Conservation (phyloP, 352 stramenopile species). For the Phytophthora sp. region DNA sequence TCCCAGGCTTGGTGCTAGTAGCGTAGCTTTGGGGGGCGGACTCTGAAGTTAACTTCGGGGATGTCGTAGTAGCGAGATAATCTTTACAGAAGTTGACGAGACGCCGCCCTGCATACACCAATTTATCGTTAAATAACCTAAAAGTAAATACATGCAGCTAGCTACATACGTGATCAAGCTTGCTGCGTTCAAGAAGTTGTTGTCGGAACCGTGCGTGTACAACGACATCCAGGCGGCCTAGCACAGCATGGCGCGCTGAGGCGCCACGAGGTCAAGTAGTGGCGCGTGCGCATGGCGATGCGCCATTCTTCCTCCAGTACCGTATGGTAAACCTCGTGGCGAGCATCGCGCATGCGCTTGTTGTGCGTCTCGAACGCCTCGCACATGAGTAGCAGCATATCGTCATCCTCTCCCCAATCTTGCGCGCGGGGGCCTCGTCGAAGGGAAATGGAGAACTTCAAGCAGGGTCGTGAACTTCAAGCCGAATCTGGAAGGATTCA, state of each 20-base stretch:
- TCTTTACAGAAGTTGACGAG: background rate
- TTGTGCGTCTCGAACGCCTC: background rate
- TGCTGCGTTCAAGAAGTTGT: background rate
- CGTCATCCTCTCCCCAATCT: background rate
- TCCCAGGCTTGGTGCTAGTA: constrained; percentile 13
- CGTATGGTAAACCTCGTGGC: background rate
- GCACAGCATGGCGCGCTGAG: background rate
- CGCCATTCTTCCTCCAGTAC: background rate
- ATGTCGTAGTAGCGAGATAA: constrained; percentile 5
- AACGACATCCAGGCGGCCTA: background rate
- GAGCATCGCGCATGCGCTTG: background rate
- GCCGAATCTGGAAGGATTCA: background rate
- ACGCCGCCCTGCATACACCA: background rate
- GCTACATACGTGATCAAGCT: background rate
- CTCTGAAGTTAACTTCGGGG: background rate
- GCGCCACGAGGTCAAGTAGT: too few species aligned
- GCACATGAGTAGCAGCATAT: background rate
- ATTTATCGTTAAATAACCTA: background rate
- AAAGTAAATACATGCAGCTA: background rate
- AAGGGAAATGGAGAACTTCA: background rate
- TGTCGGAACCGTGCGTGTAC: background rate
- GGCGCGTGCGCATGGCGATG: background rate
- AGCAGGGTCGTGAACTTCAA: background rate
- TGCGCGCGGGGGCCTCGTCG: background rate
- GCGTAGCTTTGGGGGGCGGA: background rate